Conservation (phyloP, 2,329 filamentous ascomycete genomes). For the Monilinia laxa region DNA sequence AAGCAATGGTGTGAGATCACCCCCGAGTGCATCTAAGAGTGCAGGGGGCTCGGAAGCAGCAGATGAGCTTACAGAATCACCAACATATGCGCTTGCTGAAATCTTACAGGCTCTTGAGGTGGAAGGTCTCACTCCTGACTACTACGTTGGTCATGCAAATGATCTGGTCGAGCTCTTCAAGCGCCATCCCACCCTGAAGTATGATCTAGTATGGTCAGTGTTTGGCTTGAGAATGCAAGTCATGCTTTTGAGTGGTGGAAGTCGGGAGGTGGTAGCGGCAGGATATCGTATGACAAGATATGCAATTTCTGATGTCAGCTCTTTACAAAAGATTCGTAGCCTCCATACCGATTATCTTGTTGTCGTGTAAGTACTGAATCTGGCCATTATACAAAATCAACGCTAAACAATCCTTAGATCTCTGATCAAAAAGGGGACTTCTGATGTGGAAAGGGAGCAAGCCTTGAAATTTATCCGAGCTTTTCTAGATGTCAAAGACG, state of each 20-base stretch:
- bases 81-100: conserved; percentile 87
- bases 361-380: conserved; percentile 55
- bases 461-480: conserved; percentile 94
- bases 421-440: conserved; percentile 91
- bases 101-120: conserved; percentile 86
- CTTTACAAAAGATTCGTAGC: conserved; percentile 80
- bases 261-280: conserved; percentile 90
- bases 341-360: conserved; percentile 92
- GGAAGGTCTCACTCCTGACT: conserved; percentile 85
- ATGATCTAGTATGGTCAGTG: conserved; percentile 92
- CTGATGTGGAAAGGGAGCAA: conserved; percentile 95
- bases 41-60: conserved; percentile 57
- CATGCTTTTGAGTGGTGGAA: conserved; percentile 94
- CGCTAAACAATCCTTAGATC: conserved; percentile 52
- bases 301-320: conserved; percentile 87
- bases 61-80: conserved; percentile 76
- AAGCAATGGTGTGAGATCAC: conserved; percentile 54
- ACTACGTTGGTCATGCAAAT: conserved; percentile 92
- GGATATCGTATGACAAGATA: conserved; percentile 93
- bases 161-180: conserved; percentile 96
- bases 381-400: neutral
- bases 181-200: conserved; percentile 87
- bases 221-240: conserved; percentile 93
- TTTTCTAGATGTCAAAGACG: conserved; percentile 93
- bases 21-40: conserved; percentile 55